Conservation (phyloP, 805 yeast species). For the Hanseniaspora thailandica region DNA sequence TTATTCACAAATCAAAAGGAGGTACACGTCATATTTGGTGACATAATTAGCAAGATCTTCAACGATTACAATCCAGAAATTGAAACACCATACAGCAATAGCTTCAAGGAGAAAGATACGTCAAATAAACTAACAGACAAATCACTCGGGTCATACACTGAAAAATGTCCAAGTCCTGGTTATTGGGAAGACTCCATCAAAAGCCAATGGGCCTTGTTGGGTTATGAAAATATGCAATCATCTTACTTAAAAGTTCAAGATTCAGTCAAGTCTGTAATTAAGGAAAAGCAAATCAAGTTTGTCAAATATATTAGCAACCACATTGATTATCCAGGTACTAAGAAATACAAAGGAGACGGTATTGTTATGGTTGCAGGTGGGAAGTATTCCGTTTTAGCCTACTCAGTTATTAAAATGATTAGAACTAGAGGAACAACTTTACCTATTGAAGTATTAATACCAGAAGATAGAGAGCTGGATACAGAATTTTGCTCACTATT, state of each 20-base stretch:
- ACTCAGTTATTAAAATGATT: constrained; percentile 51
- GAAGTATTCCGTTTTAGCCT: constrained; percentile 57
- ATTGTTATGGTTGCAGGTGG: constrained; percentile 74
- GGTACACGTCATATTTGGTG: constrained; percentile 4
- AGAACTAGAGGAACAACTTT: constrained; percentile 47
- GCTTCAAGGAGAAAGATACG: constrained; percentile 8
- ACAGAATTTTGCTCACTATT: constrained; percentile 53
- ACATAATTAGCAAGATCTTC: background rate
- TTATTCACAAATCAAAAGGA: background rate
- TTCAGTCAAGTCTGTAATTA: constrained; percentile 18
- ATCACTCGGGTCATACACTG: constrained; percentile 1
- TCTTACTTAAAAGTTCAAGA: constrained; percentile 22
- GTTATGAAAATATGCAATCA: constrained; percentile 14
- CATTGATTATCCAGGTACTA: constrained; percentile 17
- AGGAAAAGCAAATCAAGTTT: constrained; percentile 19
- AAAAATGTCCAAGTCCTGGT: constrained; percentile 9
- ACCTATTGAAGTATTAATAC: constrained; percentile 71
- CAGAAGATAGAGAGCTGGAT: constrained; percentile 50
- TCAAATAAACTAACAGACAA: background rate
- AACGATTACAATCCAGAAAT: constrained; percentile 5
- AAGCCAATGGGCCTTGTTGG: background rate
- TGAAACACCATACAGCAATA: background rate
- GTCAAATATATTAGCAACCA: constrained; percentile 16
- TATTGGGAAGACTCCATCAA: constrained; percentile 9
- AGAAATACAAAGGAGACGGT: constrained; percentile 27